A percentile compares a stretch with the other conserved stretches of the same genome.
Evolutionary conservation across 2,329 filamentous ascomycete genomes (phyloP).

Genomic region (Colletotrichum sidae): DNA sequence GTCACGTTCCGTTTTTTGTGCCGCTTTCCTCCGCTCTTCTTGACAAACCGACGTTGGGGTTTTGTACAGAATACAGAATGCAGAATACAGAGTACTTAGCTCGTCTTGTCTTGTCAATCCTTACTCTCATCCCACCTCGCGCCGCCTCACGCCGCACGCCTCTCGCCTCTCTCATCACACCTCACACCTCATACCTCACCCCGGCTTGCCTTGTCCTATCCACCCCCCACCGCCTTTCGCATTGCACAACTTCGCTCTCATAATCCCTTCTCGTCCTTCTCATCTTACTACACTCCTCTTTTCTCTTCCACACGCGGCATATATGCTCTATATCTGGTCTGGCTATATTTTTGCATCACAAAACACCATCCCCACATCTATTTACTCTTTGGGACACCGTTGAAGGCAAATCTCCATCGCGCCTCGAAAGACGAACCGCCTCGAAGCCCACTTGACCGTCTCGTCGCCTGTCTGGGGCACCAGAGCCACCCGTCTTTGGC

Average conservation of each 20-base stretch:
- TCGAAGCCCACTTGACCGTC: not conserved
- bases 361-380: too few species aligned
- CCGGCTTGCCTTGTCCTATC: not conserved
- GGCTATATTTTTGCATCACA: too few species aligned
- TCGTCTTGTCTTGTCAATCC: too few species aligned
- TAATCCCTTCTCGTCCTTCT: conserved; percentile 14
- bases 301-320: conserved; percentile 2
- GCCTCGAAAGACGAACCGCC: not conserved
- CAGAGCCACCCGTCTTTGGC: conserved; percentile 1
- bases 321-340: not conserved
- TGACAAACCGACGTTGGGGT: too few species aligned
- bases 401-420: not conserved
- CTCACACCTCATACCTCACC: too few species aligned
- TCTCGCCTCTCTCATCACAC: too few species aligned
- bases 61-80: too few species aligned
- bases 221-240: conserved; percentile 11
- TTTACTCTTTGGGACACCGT: too few species aligned
- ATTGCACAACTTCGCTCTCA: conserved; percentile 24
- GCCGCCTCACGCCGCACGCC: too few species aligned
- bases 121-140: too few species aligned
- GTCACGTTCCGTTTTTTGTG: conserved; percentile 1
- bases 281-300: not conserved
- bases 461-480: not conserved
- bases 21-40: not conserved
- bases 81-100: too few species aligned